Conservation (phyloP, 2,329 filamentous ascomycete genomes). For the Ophiosphaerella herpotricha region DNA sequence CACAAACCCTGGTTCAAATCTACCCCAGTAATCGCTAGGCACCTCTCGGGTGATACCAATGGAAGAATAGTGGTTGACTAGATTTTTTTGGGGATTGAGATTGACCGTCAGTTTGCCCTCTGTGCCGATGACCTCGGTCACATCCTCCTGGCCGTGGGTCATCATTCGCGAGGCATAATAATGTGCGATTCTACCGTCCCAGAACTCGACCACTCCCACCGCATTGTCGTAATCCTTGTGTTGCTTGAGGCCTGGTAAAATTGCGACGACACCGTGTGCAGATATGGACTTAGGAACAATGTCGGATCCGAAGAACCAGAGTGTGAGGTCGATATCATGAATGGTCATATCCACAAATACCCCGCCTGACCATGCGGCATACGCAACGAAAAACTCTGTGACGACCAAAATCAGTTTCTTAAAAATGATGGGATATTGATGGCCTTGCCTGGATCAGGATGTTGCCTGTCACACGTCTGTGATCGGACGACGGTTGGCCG, state of each 20-base stretch:
- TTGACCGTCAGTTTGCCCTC: slow-evolving; percentile 53
- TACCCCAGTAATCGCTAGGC: slow-evolving; percentile 46
- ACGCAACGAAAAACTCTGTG: slow-evolving; percentile 51
- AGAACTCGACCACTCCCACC: slow-evolving; percentile 52
- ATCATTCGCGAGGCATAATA: slow-evolving; percentile 52
- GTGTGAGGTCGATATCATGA: slow-evolving; percentile 52
- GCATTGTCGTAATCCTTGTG: slow-evolving; percentile 52
- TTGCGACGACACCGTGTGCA: slow-evolving; percentile 42
- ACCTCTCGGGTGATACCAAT: slow-evolving; percentile 46
- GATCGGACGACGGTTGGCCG: slow-evolving; percentile 48
- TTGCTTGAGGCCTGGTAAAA: slow-evolving; percentile 46
- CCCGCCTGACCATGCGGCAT: slow-evolving; percentile 48
- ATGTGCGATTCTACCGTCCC: slow-evolving; percentile 51
- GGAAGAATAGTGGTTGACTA: slow-evolving; percentile 41
- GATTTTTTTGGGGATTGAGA: slow-evolving; percentile 34
- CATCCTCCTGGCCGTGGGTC: slow-evolving; percentile 50
- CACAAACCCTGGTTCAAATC: slow-evolving; percentile 49
- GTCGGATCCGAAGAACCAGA: slow-evolving; percentile 49
- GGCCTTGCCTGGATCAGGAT: slow-evolving; percentile 22
- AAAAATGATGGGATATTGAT: neutral
- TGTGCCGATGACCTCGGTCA: slow-evolving; percentile 51
- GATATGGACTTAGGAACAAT: slow-evolving; percentile 44
- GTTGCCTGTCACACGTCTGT: slow-evolving; percentile 50
- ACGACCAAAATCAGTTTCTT: neutral
- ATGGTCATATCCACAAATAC: slow-evolving; percentile 53